These are phyloP conservation scores for Uronychia setigera DNA, from an alignment of 73 alveolate genomes.

Conservation along the genomic window DNA sequence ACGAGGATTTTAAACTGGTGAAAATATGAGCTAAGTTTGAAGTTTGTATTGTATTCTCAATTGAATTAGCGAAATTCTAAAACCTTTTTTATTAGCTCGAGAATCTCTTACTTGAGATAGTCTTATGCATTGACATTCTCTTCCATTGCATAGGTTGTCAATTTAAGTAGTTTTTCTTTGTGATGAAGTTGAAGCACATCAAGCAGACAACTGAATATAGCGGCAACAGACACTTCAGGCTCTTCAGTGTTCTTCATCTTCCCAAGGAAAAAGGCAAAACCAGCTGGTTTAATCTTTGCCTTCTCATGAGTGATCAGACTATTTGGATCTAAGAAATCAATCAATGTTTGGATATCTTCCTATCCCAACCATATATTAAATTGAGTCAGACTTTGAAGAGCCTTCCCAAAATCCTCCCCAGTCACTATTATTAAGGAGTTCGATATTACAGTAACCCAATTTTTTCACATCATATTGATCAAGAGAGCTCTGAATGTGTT, in stretches of 20 bases:
- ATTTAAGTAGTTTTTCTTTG: neutral
- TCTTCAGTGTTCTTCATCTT: neutral
- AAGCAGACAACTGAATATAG: neutral
- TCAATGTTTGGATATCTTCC: neutral
- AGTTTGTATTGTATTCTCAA: neutral
- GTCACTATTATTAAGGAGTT: neutral
- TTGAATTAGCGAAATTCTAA: neutral
- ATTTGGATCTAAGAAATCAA: neutral
- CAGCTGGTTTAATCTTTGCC: neutral
- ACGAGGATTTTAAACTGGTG: no score
- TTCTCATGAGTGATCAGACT: neutral
- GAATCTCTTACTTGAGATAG: neutral
- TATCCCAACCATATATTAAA: neutral
- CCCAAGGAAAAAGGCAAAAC: neutral
- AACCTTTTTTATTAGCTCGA: neutral
- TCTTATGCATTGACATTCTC: neutral
- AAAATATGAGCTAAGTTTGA: neutral
- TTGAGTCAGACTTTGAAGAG: neutral
- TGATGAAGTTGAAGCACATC: neutral
- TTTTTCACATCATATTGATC: neutral
- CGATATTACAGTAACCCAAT: neutral
- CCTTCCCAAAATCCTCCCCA: neutral
- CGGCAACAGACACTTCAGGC: neutral
- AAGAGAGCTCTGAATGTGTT: neutral
- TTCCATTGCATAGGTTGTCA: neutral